Evolutionary conservation across 2,329 filamentous ascomycete genomes (phyloP).

Genomic region (Aspergillus piperis): DNA sequence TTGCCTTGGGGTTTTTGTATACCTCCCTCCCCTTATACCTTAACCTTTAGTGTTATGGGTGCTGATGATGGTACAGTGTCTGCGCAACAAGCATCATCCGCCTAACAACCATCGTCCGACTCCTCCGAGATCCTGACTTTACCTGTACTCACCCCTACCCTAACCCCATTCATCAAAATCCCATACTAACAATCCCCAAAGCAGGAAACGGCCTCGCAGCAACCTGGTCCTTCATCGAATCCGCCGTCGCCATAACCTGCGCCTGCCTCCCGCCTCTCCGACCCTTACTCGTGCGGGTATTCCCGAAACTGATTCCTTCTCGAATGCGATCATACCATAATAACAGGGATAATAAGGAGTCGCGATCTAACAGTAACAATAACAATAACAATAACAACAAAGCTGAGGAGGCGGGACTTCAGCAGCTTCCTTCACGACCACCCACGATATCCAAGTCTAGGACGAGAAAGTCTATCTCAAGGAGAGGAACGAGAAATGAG

Average conservation of each 20-base stretch:
- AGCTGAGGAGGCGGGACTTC: no score
- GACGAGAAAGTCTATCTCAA: no score
- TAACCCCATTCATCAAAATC: no score
- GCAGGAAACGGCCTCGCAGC: slow-evolving; percentile 26
- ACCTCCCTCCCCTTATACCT: background rate
- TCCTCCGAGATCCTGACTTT: slow-evolving; percentile 21
- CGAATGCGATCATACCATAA: slow-evolving; percentile 18
- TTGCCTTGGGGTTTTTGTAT: slow-evolving; percentile 33
- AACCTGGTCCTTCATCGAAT: slow-evolving; percentile 35
- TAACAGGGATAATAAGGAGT: slow-evolving; percentile 2
- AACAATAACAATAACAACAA: no score
- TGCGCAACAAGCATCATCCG: slow-evolving; percentile 28
- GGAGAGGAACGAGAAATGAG: no score
- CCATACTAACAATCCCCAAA: no score
- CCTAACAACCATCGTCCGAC: slow-evolving; percentile 25
- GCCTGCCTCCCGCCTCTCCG: slow-evolving; percentile 31
- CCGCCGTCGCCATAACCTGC: slow-evolving; percentile 36
- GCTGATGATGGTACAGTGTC: slow-evolving; percentile 20
- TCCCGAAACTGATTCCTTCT: slow-evolving; percentile 25
- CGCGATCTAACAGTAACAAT: no score
- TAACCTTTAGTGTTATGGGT: no score
- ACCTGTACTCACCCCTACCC: slow-evolving; percentile 19
- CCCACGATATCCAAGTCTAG: no score
- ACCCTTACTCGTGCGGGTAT: slow-evolving; percentile 29
- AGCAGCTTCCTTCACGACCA: no score